Percentiles rank a stretch among this genome's conserved stretches.
Evolutionary conservation across 1,284 basidiomycete genomes (phyloP).

Genomic region (Apiotrichum akiyoshidainum): DNA sequence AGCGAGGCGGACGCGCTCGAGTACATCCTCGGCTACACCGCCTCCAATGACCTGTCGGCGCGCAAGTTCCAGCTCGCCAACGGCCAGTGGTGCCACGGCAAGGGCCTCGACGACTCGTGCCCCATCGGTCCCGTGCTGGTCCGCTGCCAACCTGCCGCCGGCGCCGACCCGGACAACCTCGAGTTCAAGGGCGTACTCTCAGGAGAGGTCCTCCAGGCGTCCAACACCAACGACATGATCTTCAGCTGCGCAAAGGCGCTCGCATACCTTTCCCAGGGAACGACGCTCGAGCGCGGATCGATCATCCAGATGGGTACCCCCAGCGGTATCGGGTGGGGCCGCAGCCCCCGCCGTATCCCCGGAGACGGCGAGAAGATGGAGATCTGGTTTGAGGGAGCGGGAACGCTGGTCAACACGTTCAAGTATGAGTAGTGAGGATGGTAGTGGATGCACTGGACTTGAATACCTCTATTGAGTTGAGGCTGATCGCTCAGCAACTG

Average conservation of each 20-base stretch:
- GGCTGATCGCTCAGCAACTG: too few relatives aligned
- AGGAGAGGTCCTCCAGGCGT: slow-evolving; percentile 21
- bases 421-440: background rate
- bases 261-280: slow-evolving; percentile 75
- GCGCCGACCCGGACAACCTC: slow-evolving; percentile 21
- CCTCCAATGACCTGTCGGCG: slow-evolving; percentile 51
- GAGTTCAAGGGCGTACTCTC: slow-evolving; percentile 21
- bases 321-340: slow-evolving; percentile 47
- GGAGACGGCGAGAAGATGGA: slow-evolving; percentile 49
- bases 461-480: too few relatives aligned
- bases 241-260: slow-evolving; percentile 50
- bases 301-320: slow-evolving; percentile 66
- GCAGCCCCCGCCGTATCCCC: slow-evolving; percentile 37
- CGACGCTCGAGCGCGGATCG: slow-evolving; percentile 75
- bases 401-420: slow-evolving; percentile 49
- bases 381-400: slow-evolving; percentile 50
- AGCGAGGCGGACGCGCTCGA: slow-evolving; percentile 53
- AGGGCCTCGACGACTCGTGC: slow-evolving; percentile 50
- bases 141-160: slow-evolving; percentile 10
- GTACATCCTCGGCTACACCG: slow-evolving; percentile 59
- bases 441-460: too few relatives aligned
- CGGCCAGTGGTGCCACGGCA: slow-evolving; percentile 50
- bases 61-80: slow-evolving; percentile 40
- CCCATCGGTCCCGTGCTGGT: slow-evolving; percentile 50
- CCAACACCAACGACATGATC: slow-evolving; percentile 43